phyloP scores from a whole-genome alignment of 352 stramenopile species.

The Peronospora farinosa region DNA sequence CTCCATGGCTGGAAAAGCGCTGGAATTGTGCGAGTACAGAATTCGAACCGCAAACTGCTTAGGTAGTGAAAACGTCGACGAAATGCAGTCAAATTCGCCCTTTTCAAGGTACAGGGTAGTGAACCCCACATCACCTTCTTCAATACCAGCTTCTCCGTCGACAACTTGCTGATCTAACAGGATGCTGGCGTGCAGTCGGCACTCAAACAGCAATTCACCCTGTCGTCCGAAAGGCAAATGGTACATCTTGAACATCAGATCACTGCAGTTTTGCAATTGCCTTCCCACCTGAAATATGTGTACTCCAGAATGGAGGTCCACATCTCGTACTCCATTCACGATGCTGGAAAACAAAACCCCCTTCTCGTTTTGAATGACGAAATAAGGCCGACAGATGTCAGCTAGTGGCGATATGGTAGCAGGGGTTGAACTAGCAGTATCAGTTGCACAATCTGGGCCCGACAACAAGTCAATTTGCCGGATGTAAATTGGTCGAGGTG shows the following conservation, averaged over 20 bases:
- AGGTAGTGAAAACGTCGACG: slow-evolving; percentile 54
- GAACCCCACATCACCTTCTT: slow-evolving; percentile 33
- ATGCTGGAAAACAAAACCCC: slow-evolving; percentile 84
- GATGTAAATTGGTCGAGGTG: slow-evolving; percentile 66
- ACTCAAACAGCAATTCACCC: slow-evolving; percentile 77
- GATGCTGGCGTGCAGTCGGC: slow-evolving; percentile 61
- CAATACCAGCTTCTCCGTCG: slow-evolving; percentile 17
- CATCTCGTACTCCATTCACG: slow-evolving; percentile 70
- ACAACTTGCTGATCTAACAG: slow-evolving; percentile 54
- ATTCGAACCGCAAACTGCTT: slow-evolving; percentile 62
- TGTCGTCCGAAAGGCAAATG: slow-evolving; percentile 80
- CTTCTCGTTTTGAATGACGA: slow-evolving; percentile 83
- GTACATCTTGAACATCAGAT: slow-evolving; percentile 83
- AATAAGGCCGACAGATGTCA: slow-evolving; percentile 67
- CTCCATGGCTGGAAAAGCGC: slow-evolving; percentile 42
- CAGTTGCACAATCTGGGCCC: slow-evolving; percentile 15
- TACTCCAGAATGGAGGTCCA: slow-evolving; percentile 42
- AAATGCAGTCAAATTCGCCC: slow-evolving; percentile 82
- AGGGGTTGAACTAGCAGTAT: slow-evolving; percentile 2
- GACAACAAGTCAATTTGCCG: slow-evolving; percentile 64
- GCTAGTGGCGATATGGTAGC: slow-evolving; percentile 12
- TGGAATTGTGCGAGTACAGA: slow-evolving; percentile 41
- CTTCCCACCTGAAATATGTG: slow-evolving; percentile 66
- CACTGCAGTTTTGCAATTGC: slow-evolving; percentile 52
- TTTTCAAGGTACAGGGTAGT: slow-evolving; percentile 50